Evolutionary conservation across 1,139 yeast species (phyloP).

Genomic region (Kodamaea alishanica): DNA sequence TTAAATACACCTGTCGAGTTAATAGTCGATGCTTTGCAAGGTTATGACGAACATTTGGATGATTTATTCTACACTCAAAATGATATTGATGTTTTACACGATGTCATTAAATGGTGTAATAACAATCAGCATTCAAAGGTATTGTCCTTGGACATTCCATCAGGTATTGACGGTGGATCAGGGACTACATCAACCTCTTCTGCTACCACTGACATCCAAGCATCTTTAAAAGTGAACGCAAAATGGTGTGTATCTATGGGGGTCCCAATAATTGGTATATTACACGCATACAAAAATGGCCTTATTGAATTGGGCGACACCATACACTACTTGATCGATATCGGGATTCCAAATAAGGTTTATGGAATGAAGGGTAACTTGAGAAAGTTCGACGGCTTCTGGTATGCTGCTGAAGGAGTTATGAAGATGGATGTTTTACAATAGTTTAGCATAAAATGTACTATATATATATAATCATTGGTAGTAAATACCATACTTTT

Average conservation of each 20-base stretch:
- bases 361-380: conserved; percentile 38
- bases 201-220: conserved; percentile 52
- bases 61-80: conserved; percentile 38
- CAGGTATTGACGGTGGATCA: conserved; percentile 83
- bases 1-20: conserved; percentile 75
- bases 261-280: conserved; percentile 64
- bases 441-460: background rate
- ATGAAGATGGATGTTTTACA: conserved; percentile 23
- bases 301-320: conserved; percentile 34
- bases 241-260: conserved; percentile 69
- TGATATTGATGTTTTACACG: conserved; percentile 42
- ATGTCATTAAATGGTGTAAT: conserved; percentile 69
- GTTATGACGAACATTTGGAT: conserved; percentile 68
- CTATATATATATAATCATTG: no score
- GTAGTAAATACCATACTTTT: no score
- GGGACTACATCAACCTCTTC: conserved; percentile 47
- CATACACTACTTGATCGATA: conserved; percentile 63
- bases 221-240: conserved; percentile 30
- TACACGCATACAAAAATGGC: conserved; percentile 57
- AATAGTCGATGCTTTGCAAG: conserved; percentile 78
- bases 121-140: conserved; percentile 46
- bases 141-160: conserved; percentile 75
- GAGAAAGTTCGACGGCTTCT: conserved; percentile 43
- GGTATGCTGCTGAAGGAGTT: conserved; percentile 39
- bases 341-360: conserved; percentile 62